A percentile compares a stretch with the other conserved stretches of the same genome.
Evolutionary conservation across 192 early-diverging fungal genomes (phyloP).

Genomic region (Obelidium mucronatum): DNA sequence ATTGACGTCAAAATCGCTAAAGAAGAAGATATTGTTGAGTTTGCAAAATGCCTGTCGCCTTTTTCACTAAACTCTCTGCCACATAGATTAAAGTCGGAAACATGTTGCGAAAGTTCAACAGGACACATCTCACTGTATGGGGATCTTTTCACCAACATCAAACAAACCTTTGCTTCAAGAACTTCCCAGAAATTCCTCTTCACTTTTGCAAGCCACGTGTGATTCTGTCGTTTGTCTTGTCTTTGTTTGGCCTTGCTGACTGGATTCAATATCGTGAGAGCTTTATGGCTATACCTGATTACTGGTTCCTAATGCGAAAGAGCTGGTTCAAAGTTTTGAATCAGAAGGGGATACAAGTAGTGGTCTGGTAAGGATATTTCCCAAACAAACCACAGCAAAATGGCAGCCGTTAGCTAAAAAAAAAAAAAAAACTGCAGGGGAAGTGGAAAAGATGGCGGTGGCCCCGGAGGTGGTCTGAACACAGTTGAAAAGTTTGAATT

Average conservation of each 20-base stretch:
- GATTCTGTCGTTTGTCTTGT: slow-evolving; percentile 25
- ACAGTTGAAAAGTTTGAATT: slow-evolving; percentile 45
- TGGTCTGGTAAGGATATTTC: slow-evolving; percentile 43
- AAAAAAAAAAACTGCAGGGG: background rate
- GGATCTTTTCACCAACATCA: slow-evolving; percentile 40
- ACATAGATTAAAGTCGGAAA: slow-evolving; percentile 45
- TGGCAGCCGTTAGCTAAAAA: too few species aligned
- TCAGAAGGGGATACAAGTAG: slow-evolving; percentile 42
- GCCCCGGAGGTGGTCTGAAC: slow-evolving; percentile 52
- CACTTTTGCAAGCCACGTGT: slow-evolving; percentile 43
- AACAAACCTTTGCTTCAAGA: slow-evolving; percentile 37
- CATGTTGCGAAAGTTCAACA: slow-evolving; percentile 39
- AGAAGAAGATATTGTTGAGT: slow-evolving; percentile 35
- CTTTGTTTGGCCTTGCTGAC: slow-evolving; percentile 45
- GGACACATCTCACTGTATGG: slow-evolving; percentile 52
- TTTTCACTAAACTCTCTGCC: too few species aligned
- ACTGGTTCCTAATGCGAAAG: slow-evolving; percentile 35
- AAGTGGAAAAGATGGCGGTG: slow-evolving; percentile 7
- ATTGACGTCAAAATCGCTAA: slow-evolving; percentile 55
- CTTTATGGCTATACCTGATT: slow-evolving; percentile 50
- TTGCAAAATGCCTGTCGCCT: too few species aligned
- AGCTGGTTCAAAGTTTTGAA: slow-evolving; percentile 44
- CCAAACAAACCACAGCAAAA: too few species aligned
- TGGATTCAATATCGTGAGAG: slow-evolving; percentile 45
- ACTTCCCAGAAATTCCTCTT: slow-evolving; percentile 50